A percentile compares a stretch with the other conserved stretches of the same genome.
phyloP scores from a whole-genome alignment of 192 early-diverging fungal genomes.

The Gamsiella multidivaricata region DNA sequence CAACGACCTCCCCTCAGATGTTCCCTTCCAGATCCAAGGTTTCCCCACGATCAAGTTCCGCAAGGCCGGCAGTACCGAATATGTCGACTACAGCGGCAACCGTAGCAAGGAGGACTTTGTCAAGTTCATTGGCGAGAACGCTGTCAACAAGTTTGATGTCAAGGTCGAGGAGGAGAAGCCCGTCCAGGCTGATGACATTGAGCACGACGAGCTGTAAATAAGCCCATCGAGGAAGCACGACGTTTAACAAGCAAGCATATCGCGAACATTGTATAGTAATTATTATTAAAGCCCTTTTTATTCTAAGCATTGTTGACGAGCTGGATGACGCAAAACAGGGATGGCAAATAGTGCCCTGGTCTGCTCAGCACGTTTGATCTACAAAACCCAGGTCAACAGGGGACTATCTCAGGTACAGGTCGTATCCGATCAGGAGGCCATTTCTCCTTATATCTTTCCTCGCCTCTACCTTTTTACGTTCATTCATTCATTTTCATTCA shows the following conservation, averaged over 20 bases:
- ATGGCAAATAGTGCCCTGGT: too few relatives aligned
- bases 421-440: too few relatives aligned
- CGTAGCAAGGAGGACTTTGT: slow-evolving; percentile 81
- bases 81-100: slow-evolving; percentile 87
- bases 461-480: too few relatives aligned
- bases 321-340: too few relatives aligned
- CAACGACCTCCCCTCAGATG: slow-evolving; percentile 87
- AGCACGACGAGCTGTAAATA: slow-evolving; percentile 57
- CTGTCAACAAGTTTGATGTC: slow-evolving; percentile 62
- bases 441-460: too few relatives aligned
- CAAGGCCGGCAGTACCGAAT: slow-evolving; percentile 76
- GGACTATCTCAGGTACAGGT: too few relatives aligned
- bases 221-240: neutral
- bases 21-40: slow-evolving; percentile 80
- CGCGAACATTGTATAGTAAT: neutral
- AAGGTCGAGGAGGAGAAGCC: slow-evolving; percentile 29
- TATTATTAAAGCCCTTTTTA: too few relatives aligned
- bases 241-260: too few relatives aligned
- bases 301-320: neutral
- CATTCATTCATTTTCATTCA: too few relatives aligned
- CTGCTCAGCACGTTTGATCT: too few relatives aligned
- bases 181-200: slow-evolving; percentile 45
- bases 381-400: too few relatives aligned
- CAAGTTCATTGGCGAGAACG: slow-evolving; percentile 83
- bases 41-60: slow-evolving; percentile 97